Conservation (phyloP, 106 monocot species). For the Dendrobium catenatum region DNA sequence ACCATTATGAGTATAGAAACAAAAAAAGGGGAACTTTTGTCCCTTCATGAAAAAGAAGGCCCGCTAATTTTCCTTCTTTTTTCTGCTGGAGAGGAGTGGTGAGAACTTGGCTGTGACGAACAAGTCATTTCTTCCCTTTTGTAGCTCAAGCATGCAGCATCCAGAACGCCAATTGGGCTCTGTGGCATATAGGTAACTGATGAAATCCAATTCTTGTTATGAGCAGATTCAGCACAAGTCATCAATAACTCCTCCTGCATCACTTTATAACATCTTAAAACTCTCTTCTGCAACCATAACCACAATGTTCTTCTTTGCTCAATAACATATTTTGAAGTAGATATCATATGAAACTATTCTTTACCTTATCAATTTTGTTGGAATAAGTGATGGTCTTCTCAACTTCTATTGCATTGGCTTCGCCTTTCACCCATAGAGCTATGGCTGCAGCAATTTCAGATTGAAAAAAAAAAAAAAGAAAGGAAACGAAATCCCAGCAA, state of each 20-base stretch:
- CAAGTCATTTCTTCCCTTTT: slow-evolving; percentile 48
- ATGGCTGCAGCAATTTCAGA: slow-evolving; percentile 70
- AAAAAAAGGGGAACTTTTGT: background rate
- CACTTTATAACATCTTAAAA: slow-evolving; percentile 57
- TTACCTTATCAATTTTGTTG: slow-evolving; percentile 44
- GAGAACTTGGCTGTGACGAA: slow-evolving; percentile 28
- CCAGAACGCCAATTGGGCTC: slow-evolving; percentile 82
- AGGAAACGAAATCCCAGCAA: no score
- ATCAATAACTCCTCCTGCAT: slow-evolving; percentile 36
- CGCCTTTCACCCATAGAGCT: slow-evolving; percentile 28
- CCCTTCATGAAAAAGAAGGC: slow-evolving; percentile 20
- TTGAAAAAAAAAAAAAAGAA: no score
- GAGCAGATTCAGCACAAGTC: slow-evolving; percentile 7
- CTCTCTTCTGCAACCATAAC: slow-evolving; percentile 55
- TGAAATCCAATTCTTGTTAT: slow-evolving; percentile 17
- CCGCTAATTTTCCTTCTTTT: slow-evolving; percentile 68
- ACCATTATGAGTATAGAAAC: background rate
- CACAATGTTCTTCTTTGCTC: background rate
- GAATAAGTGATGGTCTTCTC: slow-evolving; percentile 24
- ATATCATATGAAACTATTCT: background rate
- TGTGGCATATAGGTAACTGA: slow-evolving; percentile 40
- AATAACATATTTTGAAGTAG: background rate
- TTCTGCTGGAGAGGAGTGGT: slow-evolving; percentile 21
- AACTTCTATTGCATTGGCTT: slow-evolving; percentile 24
- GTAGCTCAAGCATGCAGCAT: slow-evolving; percentile 67